phyloP scores from a whole-genome alignment of 78 protist genomes.

The Pigoraptor vietnamica region DNA sequence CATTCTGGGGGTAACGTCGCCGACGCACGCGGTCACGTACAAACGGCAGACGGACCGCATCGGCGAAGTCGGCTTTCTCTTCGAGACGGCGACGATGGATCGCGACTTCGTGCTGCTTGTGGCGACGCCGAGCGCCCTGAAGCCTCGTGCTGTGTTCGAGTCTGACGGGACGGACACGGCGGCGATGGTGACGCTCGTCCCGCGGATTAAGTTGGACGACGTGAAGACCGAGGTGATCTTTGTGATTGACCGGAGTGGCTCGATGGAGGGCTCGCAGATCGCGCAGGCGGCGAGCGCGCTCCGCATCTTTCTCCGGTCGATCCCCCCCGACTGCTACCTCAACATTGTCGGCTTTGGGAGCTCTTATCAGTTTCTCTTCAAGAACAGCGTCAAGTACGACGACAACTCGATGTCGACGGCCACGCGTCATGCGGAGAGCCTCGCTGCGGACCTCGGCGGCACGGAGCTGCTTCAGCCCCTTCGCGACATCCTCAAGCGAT shows the following conservation, averaged over 20 bases:
- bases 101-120: constrained; percentile 51
- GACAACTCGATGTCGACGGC: constrained; percentile 26
- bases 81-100: constrained; percentile 25
- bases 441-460: constrained; percentile 59
- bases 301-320: constrained; percentile 41
- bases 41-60: constrained; percentile 33
- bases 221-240: constrained; percentile 34
- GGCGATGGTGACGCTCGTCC: constrained; percentile 30
- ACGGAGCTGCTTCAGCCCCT: constrained; percentile 50
- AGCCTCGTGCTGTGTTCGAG: constrained; percentile 64
- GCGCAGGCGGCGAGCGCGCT: constrained; percentile 26
- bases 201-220: constrained; percentile 17
- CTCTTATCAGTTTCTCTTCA: neutral
- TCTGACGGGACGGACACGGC: constrained; percentile 19
- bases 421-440: neutral
- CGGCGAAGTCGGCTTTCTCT: constrained; percentile 8
- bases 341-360: constrained; percentile 65
- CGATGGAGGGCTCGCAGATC: constrained; percentile 45
- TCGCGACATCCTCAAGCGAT: neutral
- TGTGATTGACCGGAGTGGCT: constrained; percentile 54
- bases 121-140: constrained; percentile 28
- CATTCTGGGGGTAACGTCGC: constrained; percentile 12
- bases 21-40: constrained; percentile 2
- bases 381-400: neutral
- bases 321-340: constrained; percentile 48